phyloP scores from a whole-genome alignment of 2,329 filamentous ascomycete species.

The Aspergillus quadricinctus region DNA sequence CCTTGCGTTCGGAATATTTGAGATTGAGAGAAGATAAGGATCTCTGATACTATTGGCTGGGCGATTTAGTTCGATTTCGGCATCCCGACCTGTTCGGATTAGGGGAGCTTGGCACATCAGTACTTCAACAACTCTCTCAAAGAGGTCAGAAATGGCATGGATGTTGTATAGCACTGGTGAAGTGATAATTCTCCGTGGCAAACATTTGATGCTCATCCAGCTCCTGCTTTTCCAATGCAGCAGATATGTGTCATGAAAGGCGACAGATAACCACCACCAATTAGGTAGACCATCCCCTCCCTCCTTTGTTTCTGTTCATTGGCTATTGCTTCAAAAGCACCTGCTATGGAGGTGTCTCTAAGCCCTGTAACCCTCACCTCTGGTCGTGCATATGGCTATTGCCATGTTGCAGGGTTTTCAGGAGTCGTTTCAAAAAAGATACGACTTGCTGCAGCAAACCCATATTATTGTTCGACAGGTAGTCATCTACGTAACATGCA shows the following conservation, averaged over 20 bases:
- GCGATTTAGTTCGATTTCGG: slow-evolving; percentile 6
- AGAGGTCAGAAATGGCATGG: neutral
- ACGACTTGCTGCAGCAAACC: neutral
- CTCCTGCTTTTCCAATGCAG: neutral
- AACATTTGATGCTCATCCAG: neutral
- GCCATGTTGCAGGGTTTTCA: neutral
- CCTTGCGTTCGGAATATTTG: neutral
- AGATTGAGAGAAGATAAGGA: slow-evolving; percentile 23
- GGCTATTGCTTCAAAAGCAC: neutral
- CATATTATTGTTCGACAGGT: no score
- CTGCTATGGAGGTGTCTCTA: neutral
- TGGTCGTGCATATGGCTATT: neutral
- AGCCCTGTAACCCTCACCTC: neutral
- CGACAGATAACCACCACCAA: neutral
- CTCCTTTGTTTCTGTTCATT: neutral
- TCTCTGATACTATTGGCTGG: slow-evolving; percentile 17
- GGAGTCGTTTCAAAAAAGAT: neutral
- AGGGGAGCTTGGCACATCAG: slow-evolving; percentile 10
- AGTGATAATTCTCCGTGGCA: neutral
- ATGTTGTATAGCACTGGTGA: neutral
- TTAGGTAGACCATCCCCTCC: neutral
- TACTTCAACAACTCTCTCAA: neutral
- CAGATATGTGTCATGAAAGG: neutral
- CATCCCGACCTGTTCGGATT: slow-evolving; percentile 15
- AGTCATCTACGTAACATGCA: neutral